Conservation (phyloP, 2,329 filamentous ascomycete genomes). For the Trichophyton rubrum region DNA sequence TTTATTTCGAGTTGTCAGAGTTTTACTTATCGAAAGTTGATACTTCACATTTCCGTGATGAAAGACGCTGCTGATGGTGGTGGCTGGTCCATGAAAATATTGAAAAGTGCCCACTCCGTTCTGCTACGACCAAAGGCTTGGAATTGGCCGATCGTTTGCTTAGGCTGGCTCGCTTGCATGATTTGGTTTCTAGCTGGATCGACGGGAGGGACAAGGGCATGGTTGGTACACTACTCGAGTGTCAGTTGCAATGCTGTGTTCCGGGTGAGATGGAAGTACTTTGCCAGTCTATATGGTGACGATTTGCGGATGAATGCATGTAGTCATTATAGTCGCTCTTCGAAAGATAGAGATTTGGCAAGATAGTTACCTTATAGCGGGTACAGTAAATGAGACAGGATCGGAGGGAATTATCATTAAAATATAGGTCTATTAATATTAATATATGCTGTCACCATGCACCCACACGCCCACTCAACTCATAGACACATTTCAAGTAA, state of each 20-base stretch:
- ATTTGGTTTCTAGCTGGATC: not conserved
- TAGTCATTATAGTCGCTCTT: not conserved
- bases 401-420: not conserved
- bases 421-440: conserved; percentile 3
- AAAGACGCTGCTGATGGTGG: not conserved
- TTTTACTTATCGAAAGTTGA: not conserved
- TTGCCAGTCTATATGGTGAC: not conserved
- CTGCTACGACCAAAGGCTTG: not conserved
- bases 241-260: not conserved
- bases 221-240: not conserved
- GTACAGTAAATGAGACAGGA: not conserved
- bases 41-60: not conserved
- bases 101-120: not conserved
- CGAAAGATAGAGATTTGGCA: not conserved
- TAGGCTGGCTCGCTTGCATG: not conserved
- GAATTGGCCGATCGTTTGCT: not conserved
- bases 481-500: conserved; percentile 1
- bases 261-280: not conserved
- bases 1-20: no score
- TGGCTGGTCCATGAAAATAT: not conserved
- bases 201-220: not conserved
- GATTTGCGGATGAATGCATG: not conserved
- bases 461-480: conserved; percentile 2
- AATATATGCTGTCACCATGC: conserved; percentile 1
- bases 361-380: not conserved